Evolutionary conservation across 2,329 filamentous ascomycete species (phyloP).

Genomic region (Cordyceps farinosa): DNA sequence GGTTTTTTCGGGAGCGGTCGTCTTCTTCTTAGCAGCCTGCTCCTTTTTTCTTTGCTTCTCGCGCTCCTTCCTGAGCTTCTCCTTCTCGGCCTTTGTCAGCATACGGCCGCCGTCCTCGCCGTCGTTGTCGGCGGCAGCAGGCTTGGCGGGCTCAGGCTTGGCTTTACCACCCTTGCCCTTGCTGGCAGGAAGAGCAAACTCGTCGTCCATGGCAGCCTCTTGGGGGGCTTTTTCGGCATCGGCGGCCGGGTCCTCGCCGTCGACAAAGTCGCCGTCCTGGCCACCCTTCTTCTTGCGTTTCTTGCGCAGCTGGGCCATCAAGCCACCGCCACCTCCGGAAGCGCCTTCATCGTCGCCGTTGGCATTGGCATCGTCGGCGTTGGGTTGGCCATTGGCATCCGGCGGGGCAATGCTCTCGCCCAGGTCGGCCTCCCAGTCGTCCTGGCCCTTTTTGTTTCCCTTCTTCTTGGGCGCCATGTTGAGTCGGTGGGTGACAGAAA

Average conservation of each 20-base stretch:
- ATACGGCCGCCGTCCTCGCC: slow-evolving; percentile 61
- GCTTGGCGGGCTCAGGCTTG: slow-evolving; percentile 42
- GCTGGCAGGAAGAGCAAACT: slow-evolving; percentile 80
- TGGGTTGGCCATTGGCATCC: slow-evolving; percentile 40
- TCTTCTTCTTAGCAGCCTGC: slow-evolving; percentile 88
- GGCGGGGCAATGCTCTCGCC: slow-evolving; percentile 71
- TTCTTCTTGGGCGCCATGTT: slow-evolving; percentile 95
- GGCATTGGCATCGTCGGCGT: slow-evolving; percentile 47
- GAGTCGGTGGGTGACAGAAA: slow-evolving; percentile 22
- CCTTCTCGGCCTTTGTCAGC: slow-evolving; percentile 97
- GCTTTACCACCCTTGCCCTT: slow-evolving; percentile 59
- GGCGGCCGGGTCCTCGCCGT: slow-evolving; percentile 57
- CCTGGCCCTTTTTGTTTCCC: slow-evolving; percentile 73
- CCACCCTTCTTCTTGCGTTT: slow-evolving; percentile 88
- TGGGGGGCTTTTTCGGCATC: slow-evolving; percentile 64
- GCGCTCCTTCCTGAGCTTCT: slow-evolving; percentile 94
- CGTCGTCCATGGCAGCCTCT: slow-evolving; percentile 80
- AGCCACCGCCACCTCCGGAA: slow-evolving; percentile 57
- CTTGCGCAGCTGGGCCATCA: slow-evolving; percentile 78
- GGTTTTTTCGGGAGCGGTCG: slow-evolving; percentile 55
- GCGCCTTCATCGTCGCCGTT: slow-evolving; percentile 52
- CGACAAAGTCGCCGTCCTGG: slow-evolving; percentile 64
- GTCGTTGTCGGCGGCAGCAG: slow-evolving; percentile 47
- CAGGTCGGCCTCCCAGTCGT: slow-evolving; percentile 93
- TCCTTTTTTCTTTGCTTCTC: slow-evolving; percentile 99